phyloP scores from a whole-genome alignment of 163 green algal genomes.

The Chloromonas sp. region DNA sequence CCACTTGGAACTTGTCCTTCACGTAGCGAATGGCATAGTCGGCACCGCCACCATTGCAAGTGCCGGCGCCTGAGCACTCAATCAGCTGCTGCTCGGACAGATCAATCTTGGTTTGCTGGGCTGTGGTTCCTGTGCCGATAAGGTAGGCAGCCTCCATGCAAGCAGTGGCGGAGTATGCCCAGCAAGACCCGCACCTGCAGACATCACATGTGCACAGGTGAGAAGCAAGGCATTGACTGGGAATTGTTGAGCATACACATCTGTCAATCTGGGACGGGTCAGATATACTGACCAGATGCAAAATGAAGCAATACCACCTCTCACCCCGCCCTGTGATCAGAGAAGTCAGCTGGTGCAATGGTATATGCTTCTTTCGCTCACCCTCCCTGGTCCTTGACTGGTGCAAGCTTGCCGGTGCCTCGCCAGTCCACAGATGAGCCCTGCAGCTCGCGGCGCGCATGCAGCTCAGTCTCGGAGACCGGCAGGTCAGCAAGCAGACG shows the following conservation, averaged over 20 bases:
- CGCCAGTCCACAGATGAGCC: background rate
- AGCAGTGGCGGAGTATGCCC: background rate
- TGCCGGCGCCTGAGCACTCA: background rate
- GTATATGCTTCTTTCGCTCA: background rate
- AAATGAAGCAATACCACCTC: no score
- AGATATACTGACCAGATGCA: no score
- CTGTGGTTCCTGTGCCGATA: background rate
- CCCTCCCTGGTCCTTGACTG: background rate
- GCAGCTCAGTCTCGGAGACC: background rate
- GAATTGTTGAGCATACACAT: no score
- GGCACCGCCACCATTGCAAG: background rate
- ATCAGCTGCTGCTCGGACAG: background rate
- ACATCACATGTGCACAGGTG: no score
- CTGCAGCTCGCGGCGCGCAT: background rate
- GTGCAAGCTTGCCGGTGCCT: background rate
- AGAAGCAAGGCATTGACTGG: no score
- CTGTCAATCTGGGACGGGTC: no score
- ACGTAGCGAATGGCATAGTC: background rate
- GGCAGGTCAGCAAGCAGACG: background rate
- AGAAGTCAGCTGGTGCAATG: background rate
- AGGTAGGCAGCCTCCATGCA: background rate
- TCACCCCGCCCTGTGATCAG: no score
- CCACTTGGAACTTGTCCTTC: background rate
- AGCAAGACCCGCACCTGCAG: background rate
- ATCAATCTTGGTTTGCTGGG: background rate